A percentile compares a stretch with the other conserved stretches of the same genome.
Evolutionary conservation across 2,329 filamentous ascomycete genomes (phyloP).

Genomic region (Venturiaceae sp.): DNA sequence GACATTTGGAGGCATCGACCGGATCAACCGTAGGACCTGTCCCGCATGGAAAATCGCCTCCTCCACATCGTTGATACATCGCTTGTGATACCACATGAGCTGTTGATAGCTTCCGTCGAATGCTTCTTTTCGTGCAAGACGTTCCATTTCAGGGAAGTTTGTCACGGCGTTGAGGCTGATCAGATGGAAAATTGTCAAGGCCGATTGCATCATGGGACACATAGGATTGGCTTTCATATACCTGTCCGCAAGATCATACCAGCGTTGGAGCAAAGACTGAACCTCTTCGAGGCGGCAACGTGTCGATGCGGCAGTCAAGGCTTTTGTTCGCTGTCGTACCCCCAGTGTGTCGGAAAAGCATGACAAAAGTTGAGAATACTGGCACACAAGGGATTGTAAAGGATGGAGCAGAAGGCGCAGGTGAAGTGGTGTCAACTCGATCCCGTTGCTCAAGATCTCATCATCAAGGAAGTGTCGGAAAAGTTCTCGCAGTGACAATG

Average conservation of each 20-base stretch:
- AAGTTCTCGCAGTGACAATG: conserved; percentile 52
- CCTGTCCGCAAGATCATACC: conserved; percentile 54
- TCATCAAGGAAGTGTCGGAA: conserved; percentile 61
- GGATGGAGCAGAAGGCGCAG: conserved; percentile 60
- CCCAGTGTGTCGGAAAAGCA: conserved; percentile 48
- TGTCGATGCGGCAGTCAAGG: conserved; percentile 51
- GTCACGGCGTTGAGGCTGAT: conserved; percentile 60
- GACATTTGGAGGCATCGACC: conserved; percentile 48
- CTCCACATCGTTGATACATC: conserved; percentile 53
- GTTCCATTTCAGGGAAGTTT: conserved; percentile 58
- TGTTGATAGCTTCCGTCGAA: conserved; percentile 47
- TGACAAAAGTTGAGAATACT: conserved; percentile 54
- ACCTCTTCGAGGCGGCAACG: conserved; percentile 53
- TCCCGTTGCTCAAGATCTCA: conserved; percentile 43
- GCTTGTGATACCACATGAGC: conserved; percentile 45
- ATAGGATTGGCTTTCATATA: conserved; percentile 45
- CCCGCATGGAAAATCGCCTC: conserved; percentile 59
- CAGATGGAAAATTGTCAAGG: conserved; percentile 60
- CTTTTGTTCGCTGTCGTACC: conserved; percentile 35
- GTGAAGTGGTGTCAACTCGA: conserved; percentile 45
- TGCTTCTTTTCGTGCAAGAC: conserved; percentile 51
- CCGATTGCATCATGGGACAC: conserved; percentile 53
- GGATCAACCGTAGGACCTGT: conserved; percentile 53
- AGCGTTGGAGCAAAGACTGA: conserved; percentile 52
- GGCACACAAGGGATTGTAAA: conserved; percentile 54